Evolutionary conservation across 306 rosid genomes (phyloP).

Genomic region (Lotus japonicus): DNA sequence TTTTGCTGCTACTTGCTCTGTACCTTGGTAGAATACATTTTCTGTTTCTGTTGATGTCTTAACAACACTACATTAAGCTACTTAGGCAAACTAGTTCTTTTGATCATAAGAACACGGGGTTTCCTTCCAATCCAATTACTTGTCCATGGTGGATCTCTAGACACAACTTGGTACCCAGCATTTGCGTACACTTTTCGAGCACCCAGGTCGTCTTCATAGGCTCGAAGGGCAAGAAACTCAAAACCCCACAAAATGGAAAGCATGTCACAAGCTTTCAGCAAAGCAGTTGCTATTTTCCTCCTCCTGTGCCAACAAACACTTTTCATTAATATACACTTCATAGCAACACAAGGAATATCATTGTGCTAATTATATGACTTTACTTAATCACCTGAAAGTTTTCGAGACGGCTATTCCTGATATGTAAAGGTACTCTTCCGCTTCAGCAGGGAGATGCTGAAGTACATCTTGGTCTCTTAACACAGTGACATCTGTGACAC

Average conservation of each 20-base stretch:
- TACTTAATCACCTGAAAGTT: constrained; percentile 47
- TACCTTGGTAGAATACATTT: neutral
- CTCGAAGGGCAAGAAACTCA: constrained; percentile 62
- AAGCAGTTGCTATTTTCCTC: constrained; percentile 56
- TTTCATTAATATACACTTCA: neutral
- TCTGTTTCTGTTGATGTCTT: neutral
- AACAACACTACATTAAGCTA: neutral
- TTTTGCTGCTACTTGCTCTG: neutral
- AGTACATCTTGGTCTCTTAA: constrained; percentile 49
- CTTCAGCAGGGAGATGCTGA: constrained; percentile 50
- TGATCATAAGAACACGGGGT: constrained; percentile 74
- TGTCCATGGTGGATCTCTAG: constrained; percentile 72
- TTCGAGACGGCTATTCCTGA: constrained; percentile 74
- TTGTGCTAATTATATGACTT: neutral
- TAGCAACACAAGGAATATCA: neutral
- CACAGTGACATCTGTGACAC: constrained; percentile 66
- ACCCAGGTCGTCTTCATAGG: constrained; percentile 79
- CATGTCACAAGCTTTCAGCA: constrained; percentile 64
- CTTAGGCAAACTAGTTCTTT: constrained; percentile 20
- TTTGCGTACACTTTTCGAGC: constrained; percentile 65
- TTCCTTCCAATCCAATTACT: constrained; percentile 83
- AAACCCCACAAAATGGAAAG: constrained; percentile 62
- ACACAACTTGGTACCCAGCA: constrained; percentile 67
- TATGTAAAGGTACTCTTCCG: constrained; percentile 62
- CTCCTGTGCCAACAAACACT: constrained; percentile 46